These are phyloP conservation scores for Kluyveromyces siamensis DNA, from an alignment of 805 yeast genomes.

Conservation along the genomic window DNA sequence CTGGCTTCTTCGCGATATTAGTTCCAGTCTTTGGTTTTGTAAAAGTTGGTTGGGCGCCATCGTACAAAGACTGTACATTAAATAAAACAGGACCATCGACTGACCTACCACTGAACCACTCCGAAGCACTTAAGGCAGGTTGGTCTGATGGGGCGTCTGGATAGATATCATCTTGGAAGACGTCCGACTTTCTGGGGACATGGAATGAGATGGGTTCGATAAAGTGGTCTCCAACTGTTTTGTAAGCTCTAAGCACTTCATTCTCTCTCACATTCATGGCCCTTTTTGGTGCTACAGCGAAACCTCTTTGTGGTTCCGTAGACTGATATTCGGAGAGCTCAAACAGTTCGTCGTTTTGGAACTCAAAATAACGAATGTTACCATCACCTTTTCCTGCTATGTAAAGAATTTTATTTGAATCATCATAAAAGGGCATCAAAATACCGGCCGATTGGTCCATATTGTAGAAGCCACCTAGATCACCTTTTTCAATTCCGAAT, in stretches of 20 bases:
- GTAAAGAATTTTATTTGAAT: constrained; percentile 67
- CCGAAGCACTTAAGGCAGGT: constrained; percentile 72
- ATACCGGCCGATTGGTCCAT: constrained; percentile 92
- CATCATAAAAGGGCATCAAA: constrained; percentile 84
- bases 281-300: constrained; percentile 81
- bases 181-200: constrained; percentile 91
- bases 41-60: constrained; percentile 55
- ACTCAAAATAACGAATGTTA: constrained; percentile 89
- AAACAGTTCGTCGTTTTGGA: constrained; percentile 70
- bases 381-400: constrained; percentile 98
- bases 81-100: constrained; percentile 78
- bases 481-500: constrained; percentile 62
- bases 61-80: constrained; percentile 67
- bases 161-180: constrained; percentile 85
- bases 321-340: constrained; percentile 86
- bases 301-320: constrained; percentile 91
- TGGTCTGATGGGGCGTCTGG: constrained; percentile 80
- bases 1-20: constrained; percentile 18
- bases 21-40: constrained; percentile 16
- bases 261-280: constrained; percentile 71
- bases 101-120: constrained; percentile 71
- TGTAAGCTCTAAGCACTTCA: constrained; percentile 75
- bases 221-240: constrained; percentile 74
- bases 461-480: constrained; percentile 79
- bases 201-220: constrained; percentile 89